Evolutionary conservation across 495 filamentous ascomycete genomes (phyloP).

Genomic region (Neurospora tetraspora): DNA sequence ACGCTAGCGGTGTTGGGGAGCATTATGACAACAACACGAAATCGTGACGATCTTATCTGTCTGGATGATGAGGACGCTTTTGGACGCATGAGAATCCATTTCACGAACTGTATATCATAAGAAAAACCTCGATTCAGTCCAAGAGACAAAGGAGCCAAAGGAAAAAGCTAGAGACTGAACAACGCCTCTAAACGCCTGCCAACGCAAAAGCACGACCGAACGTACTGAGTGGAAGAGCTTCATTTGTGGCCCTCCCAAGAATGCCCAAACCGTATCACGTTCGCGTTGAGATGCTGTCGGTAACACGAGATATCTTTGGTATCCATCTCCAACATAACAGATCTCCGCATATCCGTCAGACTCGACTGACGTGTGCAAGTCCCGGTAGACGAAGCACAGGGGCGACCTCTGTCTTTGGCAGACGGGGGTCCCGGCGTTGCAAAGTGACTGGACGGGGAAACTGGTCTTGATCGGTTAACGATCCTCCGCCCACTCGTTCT

Average conservation of each 20-base stretch:
- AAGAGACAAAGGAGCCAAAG: neutral
- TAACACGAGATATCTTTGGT: neutral
- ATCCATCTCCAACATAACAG: neutral
- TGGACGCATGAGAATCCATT: neutral
- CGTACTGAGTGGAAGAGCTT: neutral
- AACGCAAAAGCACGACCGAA: neutral
- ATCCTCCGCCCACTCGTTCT: slow-evolving; percentile 82
- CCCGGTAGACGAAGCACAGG: neutral
- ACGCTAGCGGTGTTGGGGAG: neutral
- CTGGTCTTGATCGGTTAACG: slow-evolving; percentile 58
- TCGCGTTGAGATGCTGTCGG: neutral
- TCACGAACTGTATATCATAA: neutral
- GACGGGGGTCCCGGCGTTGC: slow-evolving; percentile 76
- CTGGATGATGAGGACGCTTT: neutral
- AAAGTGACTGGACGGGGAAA: slow-evolving; percentile 82
- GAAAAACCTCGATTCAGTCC: neutral
- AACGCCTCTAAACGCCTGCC: neutral
- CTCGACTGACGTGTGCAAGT: neutral
- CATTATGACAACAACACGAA: neutral
- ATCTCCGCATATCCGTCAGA: neutral
- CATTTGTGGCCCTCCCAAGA: neutral
- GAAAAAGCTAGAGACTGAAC: neutral
- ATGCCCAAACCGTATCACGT: neutral
- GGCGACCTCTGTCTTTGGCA: slow-evolving; percentile 25
- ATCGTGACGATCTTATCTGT: neutral